Evolutionary conservation across 495 filamentous ascomycete species (phyloP), one percentile per base, ranked within the genome.

Genomic region (Geoglossum glabrum): DNA sequence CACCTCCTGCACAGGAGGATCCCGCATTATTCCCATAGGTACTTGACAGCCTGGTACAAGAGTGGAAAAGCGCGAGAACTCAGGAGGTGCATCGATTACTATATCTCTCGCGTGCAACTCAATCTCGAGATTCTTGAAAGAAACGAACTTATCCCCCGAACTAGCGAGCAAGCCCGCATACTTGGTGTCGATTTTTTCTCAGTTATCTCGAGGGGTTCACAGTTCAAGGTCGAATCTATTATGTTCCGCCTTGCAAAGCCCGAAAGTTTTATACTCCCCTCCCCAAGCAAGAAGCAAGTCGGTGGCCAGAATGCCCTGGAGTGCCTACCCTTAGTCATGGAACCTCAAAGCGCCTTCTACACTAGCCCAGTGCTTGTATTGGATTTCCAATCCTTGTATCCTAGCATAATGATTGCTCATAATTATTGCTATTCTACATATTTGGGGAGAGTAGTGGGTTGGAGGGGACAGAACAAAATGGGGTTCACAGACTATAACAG

Each of bases 381-480:
- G 11, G 92, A 98, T 69, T 98, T 98, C 61, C 93, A 97, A 66
- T 92, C 86, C 28, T 73, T 98, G 26, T 98, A 98, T 64, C 92
- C 92, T 2, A 95, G 88, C 64, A 82, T 97, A 51, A 97, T 98
- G 89, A 96, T 98, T 63, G 92, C 92, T 0, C 96, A 98, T 70
- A 98, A 98, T 66, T 95, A 96, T 70, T 98, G 92, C 72, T 98
- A 98, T 68, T 97, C 92, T 0, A 98, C 92, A 0, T 98, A 87
- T 61, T 77, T 98, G 8, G 92, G 92, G 2, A 80, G 92, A 51
- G 79, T 90, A 31, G 76, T 81, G 25, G 77, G 77, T 63, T 95
- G 90, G 92, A 79, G 87, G 27, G 89, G 89, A 17, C 80, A 79
- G 51, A 90, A 92, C 70, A 98, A 98, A 70, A 86, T 98, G 83